Base-by-base conservation (phyloP, 192 early-diverging fungal species). In the Gaertneriomyces sp. region DNA sequence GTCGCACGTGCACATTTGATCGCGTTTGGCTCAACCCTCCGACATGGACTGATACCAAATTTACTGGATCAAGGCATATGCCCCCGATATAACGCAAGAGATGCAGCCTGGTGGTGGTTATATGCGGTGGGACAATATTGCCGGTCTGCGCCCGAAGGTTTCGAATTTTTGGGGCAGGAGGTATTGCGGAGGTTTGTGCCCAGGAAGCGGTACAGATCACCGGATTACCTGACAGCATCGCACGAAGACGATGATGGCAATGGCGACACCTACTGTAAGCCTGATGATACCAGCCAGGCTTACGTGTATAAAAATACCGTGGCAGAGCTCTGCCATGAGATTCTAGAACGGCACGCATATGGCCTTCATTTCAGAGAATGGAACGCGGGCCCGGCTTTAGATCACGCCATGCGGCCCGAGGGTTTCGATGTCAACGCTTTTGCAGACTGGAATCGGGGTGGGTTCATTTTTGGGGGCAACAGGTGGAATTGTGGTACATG, bases 11-110 rank as follows among this genome's bases (percentile, higher is more conserved):
- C 76, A 0, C 97, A 99, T 51, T 81, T 99, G 16, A 64, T 99
- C 59, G 87, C 89, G 3, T 98, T 99, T 79, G 97, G 91, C 6
- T 88, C 88, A 47, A 91, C 90, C 19, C 75, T 99, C 7, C 88
- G 90, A 58, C 95, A 99, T 64, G 97, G 97, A 5, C 75, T 97
- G 66, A 96, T 99, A 58, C 97, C 97, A 10, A 99, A 99, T 57
- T 75, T 99, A 39, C 80, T 99, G 40, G 95, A 99, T 66, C 78
- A 88, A 55, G 90, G 89, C 1, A 82, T 88, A 7, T 75, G 73
- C 25, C 93, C 95, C 14, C 78, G 97, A 4, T 99, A 95, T 77
- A 99, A 99, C 72, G 93, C 94, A 12, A 84, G 95, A 20, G 95
- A 99, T 74, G 92, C 97, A 1, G 84, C 89, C 1, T 99, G 97